A percentile compares a stretch with the other conserved stretches of the same genome.
Conservation (phyloP, 768 basidiomycete genomes). For the Russula brevipes region DNA sequence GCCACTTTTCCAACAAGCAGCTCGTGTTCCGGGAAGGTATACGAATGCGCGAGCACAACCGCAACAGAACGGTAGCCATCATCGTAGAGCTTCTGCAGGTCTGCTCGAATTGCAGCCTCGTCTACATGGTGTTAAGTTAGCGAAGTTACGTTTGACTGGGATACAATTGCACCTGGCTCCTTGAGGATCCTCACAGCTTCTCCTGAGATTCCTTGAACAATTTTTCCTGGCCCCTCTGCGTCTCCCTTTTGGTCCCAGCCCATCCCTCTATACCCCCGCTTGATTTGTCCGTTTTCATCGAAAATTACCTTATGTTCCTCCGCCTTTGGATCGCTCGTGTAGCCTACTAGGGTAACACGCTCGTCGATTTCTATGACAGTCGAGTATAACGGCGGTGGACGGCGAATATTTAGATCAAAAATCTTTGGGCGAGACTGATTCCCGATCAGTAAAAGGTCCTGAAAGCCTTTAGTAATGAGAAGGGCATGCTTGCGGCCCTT, state of each 20-base stretch:
- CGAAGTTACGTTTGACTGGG: conserved; percentile 2
- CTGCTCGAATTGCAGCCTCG: conserved; percentile 43
- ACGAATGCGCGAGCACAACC: conserved; percentile 87
- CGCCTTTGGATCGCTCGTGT: conserved; percentile 80
- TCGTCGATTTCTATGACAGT: conserved; percentile 78
- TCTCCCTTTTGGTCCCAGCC: conserved; percentile 68
- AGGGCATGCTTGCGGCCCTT: conserved; percentile 91
- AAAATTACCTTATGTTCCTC: conserved; percentile 76
- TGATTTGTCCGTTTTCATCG: conserved; percentile 61
- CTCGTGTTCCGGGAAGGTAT: conserved; percentile 88
- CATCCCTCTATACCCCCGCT: conserved; percentile 64
- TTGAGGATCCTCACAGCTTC: conserved; percentile 84
- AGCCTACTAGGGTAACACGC: conserved; percentile 90
- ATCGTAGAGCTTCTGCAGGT: conserved; percentile 67
- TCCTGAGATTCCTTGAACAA: conserved; percentile 78
- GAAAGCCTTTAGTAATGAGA: conserved; percentile 87
- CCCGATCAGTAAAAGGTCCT: conserved; percentile 86
- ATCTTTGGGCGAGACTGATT: conserved; percentile 94
- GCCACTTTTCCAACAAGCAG: conserved; percentile 65
- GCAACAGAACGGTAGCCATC: conserved; percentile 87
- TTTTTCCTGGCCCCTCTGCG: conserved; percentile 74
- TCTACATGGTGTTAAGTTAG: conserved; percentile 38
- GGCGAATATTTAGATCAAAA: conserved; percentile 88
- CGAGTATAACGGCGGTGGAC: conserved; percentile 71
- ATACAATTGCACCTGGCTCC: conserved; percentile 49